A percentile compares a stretch with the other conserved stretches of the same genome.
Conservation (phyloP, 495 filamentous ascomycete genomes). For the Xylaria acuta region DNA sequence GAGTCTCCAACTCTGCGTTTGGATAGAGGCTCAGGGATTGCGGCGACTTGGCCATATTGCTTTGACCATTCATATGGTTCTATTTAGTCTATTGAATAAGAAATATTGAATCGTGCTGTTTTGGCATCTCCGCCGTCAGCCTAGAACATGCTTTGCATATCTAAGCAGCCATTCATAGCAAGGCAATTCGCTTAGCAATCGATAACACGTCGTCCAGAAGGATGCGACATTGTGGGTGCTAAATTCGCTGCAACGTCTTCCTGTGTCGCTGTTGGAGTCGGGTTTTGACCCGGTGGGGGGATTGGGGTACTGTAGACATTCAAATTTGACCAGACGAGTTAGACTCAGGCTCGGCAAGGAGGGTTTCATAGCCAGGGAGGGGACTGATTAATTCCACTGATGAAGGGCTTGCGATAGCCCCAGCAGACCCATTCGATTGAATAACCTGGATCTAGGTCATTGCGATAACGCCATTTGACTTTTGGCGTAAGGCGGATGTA, state of each 20-base stretch:
- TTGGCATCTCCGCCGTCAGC: not conserved
- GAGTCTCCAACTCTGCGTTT: conserved; percentile 1
- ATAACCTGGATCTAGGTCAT: conserved; percentile 1
- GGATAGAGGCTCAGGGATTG: not conserved
- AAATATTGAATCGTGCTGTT: conserved; percentile 15
- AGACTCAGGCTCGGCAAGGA: not conserved
- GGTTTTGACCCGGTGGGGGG: not conserved
- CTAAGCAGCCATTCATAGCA: not conserved
- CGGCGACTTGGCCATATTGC: not conserved
- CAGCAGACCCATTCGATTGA: not conserved
- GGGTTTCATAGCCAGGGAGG: conserved; percentile 3
- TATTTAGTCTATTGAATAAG: conserved; percentile 10
- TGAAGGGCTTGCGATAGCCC: not conserved
- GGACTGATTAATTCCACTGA: not conserved
- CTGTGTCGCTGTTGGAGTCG: not conserved
- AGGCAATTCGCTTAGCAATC: conserved; percentile 1
- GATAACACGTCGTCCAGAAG: not conserved
- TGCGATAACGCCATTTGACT: not conserved
- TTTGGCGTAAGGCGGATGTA: not conserved
- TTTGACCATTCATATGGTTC: conserved; percentile 6
- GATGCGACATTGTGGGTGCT: not conserved
- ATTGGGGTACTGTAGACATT: not conserved
- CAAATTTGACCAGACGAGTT: not conserved
- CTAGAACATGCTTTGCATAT: conserved; percentile 17
- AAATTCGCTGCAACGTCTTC: not conserved